Evolutionary conservation across 1,284 basidiomycete species (phyloP), one percentile per base, ranked within the genome.

Genomic region (Pascua sp.): DNA sequence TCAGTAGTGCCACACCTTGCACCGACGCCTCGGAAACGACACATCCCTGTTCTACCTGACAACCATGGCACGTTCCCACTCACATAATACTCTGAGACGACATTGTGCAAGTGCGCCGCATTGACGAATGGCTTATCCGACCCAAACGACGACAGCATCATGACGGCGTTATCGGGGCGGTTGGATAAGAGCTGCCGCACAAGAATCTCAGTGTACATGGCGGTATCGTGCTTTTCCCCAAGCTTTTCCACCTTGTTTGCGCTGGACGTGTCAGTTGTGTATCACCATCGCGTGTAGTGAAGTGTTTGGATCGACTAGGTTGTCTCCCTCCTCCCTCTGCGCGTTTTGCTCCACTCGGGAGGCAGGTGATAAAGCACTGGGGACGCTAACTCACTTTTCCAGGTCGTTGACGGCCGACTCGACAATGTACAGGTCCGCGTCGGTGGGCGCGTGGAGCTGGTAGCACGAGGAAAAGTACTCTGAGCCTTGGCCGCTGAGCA

Each of bases 381-480:
- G n/a, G 12, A 24, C 5, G 11, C n/a, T 2, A 7, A 16, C 24
- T 32, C 24, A 32, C 24, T 32, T 32, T 32, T 32, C 24, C 24
- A 32, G 2, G 47, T 57, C 56, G 42, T 57, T 57, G 24, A 57
- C 47, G 12, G 56, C 56, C 10, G 17, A 24, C 51, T 57, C 56
- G 38, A 49, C 10, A 12, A 57, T 51, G 51, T 40, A 57, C 10
- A 57, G 17, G 43, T 57, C 56, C 2, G 56, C 16, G 17, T 52
- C 16, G 17, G 12, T 12, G 4, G 56, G 46, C 4, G 38, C 24
- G 41, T 57, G 56, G 16, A 45, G 56, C 8, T 44, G 16, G 39
- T 53, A 57, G 41, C 56, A 57, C 2, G 24, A n/a, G 36, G 46
- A 36, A 17, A 57, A 57, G 47, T 57, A 56, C 41, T 56, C 55